Percentiles rank a stretch among this genome's conserved stretches.
Conservation (phyloP, 192 early-diverging fungal species). For the Radiomyces spectabilis region DNA sequence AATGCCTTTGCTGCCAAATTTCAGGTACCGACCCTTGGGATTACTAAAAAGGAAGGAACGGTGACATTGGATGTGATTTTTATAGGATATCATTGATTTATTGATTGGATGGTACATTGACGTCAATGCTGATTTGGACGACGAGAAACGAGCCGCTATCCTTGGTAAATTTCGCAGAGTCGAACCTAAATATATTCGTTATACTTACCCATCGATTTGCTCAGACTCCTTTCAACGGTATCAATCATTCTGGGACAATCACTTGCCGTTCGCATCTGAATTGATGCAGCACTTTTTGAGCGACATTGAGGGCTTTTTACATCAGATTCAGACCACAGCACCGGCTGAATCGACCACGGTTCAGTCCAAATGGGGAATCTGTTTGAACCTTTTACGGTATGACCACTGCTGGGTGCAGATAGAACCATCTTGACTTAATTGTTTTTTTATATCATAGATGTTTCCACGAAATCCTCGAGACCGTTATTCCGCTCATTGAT, state of each 20-base stretch:
- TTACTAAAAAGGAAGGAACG: neutral
- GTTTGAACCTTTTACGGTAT: neutral
- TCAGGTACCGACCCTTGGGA: too few species aligned
- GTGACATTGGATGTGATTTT: neutral
- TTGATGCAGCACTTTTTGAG: conserved; percentile 41
- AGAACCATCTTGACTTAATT: neutral
- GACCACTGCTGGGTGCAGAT: neutral
- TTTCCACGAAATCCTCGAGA: neutral
- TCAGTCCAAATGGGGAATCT: neutral
- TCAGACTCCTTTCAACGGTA: conserved; percentile 38
- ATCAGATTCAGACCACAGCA: neutral
- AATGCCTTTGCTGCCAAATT: conserved; percentile 9
- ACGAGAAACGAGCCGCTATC: conserved; percentile 31
- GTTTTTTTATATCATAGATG: neutral
- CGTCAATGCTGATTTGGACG: conserved; percentile 29
- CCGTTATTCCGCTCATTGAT: neutral
- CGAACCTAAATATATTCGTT: neutral
- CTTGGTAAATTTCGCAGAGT: conserved; percentile 27
- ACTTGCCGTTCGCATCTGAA: conserved; percentile 41
- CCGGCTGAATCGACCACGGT: neutral
- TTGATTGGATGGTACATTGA: conserved; percentile 69
- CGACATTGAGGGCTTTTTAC: conserved; percentile 36
- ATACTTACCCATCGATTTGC: neutral
- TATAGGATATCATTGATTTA: conserved; percentile 52
- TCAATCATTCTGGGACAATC: conserved; percentile 35